Conservation (phyloP, 495 filamentous ascomycete genomes). For the Xylaria castorea region DNA sequence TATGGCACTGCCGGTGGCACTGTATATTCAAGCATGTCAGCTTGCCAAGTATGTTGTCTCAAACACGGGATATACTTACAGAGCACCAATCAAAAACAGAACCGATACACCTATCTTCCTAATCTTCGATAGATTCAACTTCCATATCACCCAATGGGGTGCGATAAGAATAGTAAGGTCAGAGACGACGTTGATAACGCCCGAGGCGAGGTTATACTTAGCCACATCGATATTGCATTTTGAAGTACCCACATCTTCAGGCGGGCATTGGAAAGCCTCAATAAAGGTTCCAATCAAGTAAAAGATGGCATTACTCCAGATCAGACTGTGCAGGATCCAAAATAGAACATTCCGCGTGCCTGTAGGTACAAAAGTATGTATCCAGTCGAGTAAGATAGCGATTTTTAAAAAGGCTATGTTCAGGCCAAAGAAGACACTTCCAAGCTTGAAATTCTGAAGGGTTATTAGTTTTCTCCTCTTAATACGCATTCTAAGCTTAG, state of each 20-base stretch:
- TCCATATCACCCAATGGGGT: slow-evolving; percentile 48
- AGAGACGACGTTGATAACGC: slow-evolving; percentile 40
- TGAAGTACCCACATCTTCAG: slow-evolving; percentile 42
- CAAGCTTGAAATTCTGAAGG: slow-evolving; percentile 20
- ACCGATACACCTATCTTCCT: slow-evolving; percentile 45
- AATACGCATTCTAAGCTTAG: neutral
- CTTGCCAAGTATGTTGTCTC: neutral
- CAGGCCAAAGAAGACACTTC: slow-evolving; percentile 33
- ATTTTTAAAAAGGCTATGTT: slow-evolving; percentile 35
- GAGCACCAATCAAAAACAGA: slow-evolving; percentile 48
- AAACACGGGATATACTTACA: slow-evolving; percentile 39
- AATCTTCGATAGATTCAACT: slow-evolving; percentile 37
- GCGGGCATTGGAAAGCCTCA: slow-evolving; percentile 51
- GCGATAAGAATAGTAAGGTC: slow-evolving; percentile 47
- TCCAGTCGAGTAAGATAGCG: slow-evolving; percentile 35
- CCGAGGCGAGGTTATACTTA: slow-evolving; percentile 29
- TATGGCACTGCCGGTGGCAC: slow-evolving; percentile 29
- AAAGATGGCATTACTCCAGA: slow-evolving; percentile 38
- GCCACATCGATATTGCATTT: slow-evolving; percentile 40
- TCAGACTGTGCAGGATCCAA: slow-evolving; percentile 38
- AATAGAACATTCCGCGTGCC: slow-evolving; percentile 38
- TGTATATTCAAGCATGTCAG: neutral
- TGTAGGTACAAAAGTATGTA: slow-evolving; percentile 34
- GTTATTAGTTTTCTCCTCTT: neutral
- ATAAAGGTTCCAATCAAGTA: slow-evolving; percentile 39